Conservation (phyloP, 108 stramenopile species). For the Nannochloropsis gaditana region DNA sequence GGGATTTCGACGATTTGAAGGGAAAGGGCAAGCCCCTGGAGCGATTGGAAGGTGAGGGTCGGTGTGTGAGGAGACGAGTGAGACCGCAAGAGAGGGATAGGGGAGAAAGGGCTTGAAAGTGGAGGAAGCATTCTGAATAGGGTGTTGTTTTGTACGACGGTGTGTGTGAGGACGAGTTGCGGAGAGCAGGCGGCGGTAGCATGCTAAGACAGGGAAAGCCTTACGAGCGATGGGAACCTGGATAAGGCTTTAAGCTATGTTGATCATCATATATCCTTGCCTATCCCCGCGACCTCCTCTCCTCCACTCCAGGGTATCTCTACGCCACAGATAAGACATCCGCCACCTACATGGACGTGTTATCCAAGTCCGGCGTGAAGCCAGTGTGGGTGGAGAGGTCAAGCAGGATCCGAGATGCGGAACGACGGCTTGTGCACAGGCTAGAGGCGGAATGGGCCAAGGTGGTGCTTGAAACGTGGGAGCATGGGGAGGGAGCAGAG, state of each 20-base stretch:
- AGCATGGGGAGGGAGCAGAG: neutral
- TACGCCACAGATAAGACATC: neutral
- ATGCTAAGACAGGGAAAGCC: too few relatives aligned
- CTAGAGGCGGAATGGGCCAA: neutral
- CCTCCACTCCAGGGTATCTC: neutral
- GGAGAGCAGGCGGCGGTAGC: too few relatives aligned
- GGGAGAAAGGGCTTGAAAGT: neutral
- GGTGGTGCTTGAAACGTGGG: conserved; percentile 5
- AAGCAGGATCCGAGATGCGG: neutral
- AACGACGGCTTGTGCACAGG: neutral
- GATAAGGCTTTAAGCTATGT: neutral
- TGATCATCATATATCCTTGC: neutral
- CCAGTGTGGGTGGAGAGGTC: neutral
- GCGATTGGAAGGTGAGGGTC: neutral
- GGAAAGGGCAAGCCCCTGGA: neutral
- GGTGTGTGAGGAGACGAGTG: neutral
- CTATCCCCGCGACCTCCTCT: neutral
- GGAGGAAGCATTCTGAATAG: too few relatives aligned
- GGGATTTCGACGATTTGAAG: neutral
- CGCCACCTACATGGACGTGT: neutral
- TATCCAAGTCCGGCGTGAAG: neutral
- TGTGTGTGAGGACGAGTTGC: too few relatives aligned
- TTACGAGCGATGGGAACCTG: neutral
- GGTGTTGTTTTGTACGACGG: too few relatives aligned
- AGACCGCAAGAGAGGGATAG: neutral